Evolutionary conservation across 2,329 filamentous ascomycete genomes (phyloP), one percentile per base, ranked within the genome.

Genomic region (Mollisia scopiformis): DNA sequence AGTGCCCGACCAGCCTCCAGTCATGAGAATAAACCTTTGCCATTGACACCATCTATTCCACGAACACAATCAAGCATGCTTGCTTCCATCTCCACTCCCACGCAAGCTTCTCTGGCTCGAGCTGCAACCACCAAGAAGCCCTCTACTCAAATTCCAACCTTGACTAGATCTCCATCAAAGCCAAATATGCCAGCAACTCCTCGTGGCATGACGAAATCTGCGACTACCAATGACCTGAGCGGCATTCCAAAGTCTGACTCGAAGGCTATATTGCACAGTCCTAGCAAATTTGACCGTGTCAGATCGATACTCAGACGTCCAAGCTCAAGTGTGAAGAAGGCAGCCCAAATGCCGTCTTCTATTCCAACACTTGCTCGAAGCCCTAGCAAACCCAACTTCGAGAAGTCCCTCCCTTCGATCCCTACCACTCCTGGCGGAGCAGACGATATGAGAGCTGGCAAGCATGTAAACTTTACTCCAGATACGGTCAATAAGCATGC

Each of bases 391-490:
- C 79, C 21, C 78, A 85, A 84, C 1, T 75, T 82, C 13, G 79
- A 86, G 31, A 86, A 85, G 68, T 77, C 80, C 23, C 72, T 87
- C 31, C 82, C 82, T 55, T 72, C 79, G 2, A 73, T 81, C 19
- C 80, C 84, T 6, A 87, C 86, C 5, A 92, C 89, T 1, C 90
- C 89, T 7, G 49, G 56, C 46, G 56, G 55, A 39, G 53, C 57
- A 47, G 58, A 57, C 21, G 65, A 88, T 31, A 83, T 87, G 25
- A 90, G 87, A 74, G 72, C 80, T 37, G 74, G 77, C 19, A 96
- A 96, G 78, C 88, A 85, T 58, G 91, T 96, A 35, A 88, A 90
- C 54, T 97, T 96, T 70, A 92, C 90, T 0, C 88, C 88, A 0
- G 87, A 86, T 62, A 88, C 88, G 6, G 52, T 65, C 14, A 66